Evolutionary conservation across 1,139 yeast genomes (phyloP).

Genomic region (Eremothecium cymbalariae): DNA sequence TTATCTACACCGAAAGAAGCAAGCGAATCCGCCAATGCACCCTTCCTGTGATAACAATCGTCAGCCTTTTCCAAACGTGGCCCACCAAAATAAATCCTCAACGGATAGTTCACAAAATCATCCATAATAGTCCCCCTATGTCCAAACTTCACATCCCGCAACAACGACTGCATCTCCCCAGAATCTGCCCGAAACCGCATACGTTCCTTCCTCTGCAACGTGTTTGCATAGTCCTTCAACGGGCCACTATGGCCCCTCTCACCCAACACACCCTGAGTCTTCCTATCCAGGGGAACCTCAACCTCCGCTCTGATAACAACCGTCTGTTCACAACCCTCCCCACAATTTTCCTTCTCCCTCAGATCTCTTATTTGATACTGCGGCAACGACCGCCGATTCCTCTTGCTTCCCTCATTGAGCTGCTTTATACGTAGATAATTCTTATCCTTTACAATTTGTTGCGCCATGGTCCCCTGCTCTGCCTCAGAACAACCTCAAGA

Average conservation of each 20-base stretch:
- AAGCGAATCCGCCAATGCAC: too few relatives aligned
- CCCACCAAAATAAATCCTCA: conserved; percentile 23
- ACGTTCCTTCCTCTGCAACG: conserved; percentile 16
- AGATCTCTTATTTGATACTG: conserved; percentile 23
- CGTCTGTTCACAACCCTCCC: conserved; percentile 1
- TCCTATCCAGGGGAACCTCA: not conserved
- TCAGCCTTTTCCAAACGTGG: conserved; percentile 26
- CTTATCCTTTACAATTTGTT: conserved; percentile 19
- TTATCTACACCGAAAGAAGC: too few relatives aligned
- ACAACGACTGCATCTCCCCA: conserved; percentile 31
- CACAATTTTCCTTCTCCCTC: conserved; percentile 18
- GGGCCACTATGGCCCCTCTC: conserved; percentile 8
- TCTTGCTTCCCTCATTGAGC: conserved; percentile 18
- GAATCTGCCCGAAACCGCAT: conserved; percentile 16
- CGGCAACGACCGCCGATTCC: conserved; percentile 14
- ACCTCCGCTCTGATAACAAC: conserved; percentile 2
- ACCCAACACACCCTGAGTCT: not conserved
- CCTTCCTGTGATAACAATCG: too few relatives aligned
- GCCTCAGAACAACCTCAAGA: too few relatives aligned
- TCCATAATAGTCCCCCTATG: conserved; percentile 45
- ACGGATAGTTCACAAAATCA: conserved; percentile 31
- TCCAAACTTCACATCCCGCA: conserved; percentile 41
- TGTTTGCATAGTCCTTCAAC: conserved; percentile 15
- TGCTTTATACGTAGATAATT: conserved; percentile 21
- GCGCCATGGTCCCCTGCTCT: too few relatives aligned